phyloP scores from a whole-genome alignment of 2,329 filamentous ascomycete species.

The Pestalotiopsis fici region DNA sequence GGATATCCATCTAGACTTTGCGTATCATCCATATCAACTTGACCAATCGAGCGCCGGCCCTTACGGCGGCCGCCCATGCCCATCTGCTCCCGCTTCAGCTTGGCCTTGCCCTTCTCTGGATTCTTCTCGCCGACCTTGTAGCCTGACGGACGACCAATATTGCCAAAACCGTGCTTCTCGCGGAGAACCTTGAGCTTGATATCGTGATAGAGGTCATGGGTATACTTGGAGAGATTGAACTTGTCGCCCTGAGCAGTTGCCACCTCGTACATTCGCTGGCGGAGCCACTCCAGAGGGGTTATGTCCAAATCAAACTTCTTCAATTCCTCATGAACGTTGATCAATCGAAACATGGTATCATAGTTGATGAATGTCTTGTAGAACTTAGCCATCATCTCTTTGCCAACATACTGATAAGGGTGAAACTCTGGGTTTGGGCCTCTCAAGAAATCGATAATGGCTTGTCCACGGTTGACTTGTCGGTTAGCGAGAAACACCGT shows the following conservation, averaged over 20 bases:
- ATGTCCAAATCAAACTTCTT: conserved; percentile 54
- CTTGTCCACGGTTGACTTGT: conserved; percentile 56
- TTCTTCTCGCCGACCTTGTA: conserved; percentile 41
- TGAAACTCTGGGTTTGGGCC: conserved; percentile 45
- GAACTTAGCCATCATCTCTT: conserved; percentile 47
- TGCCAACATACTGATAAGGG: conserved; percentile 57
- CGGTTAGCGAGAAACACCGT: conserved; percentile 55
- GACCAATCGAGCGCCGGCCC: conserved; percentile 28
- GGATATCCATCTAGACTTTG: conserved; percentile 14
- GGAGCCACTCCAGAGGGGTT: conserved; percentile 56
- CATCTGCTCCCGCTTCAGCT: conserved; percentile 24
- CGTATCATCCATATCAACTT: conserved; percentile 28
- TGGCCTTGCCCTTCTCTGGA: conserved; percentile 27
- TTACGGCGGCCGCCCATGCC: conserved; percentile 21
- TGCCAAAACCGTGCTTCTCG: conserved; percentile 55
- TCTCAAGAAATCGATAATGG: conserved; percentile 53
- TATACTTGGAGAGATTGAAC: conserved; percentile 52
- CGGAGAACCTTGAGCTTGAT: conserved; percentile 50
- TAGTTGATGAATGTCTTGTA: conserved; percentile 47
- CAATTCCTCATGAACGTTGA: conserved; percentile 54
- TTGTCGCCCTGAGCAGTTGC: conserved; percentile 40
- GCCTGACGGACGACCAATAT: conserved; percentile 55
- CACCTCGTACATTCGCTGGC: conserved; percentile 56
- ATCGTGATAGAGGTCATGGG: conserved; percentile 59
- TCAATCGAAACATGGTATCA: conserved; percentile 58